Base-by-base conservation (phyloP, 2,329 filamentous ascomycete species). In the Aciculosporium take region DNA sequence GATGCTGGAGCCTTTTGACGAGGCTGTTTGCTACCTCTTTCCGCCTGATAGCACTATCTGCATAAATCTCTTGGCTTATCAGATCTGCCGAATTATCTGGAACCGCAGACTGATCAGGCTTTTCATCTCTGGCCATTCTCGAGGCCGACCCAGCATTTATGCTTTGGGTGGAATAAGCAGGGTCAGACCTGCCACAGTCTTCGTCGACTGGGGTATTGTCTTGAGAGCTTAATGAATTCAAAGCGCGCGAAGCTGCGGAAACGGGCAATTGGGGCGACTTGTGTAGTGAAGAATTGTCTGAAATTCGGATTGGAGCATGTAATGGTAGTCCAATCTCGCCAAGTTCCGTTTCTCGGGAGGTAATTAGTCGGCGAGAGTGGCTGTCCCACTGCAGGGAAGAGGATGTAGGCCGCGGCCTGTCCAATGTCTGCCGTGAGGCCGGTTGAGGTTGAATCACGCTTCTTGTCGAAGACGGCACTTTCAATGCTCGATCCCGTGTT, bases 171-270 rank as follows among this genome's bases (percentile, higher is more conserved):
- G 41, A 41, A 3, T 41, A 24, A 4, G 41, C 32, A 8, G 50
- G 47, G 4, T 54, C 53, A 24, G 34, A 35, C 35, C 47, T 48
- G 34, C 40, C 47, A 5, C 44, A 32, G 13, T 44, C 41, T 40
- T 43, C 47, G 7, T 53, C 53, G 17, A 44, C 39, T 30, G 46
- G 28, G 0, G 46, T 29, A 4, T 47, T 35, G 4, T 58, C 56
- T 39, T 56, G 53, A 30, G 49, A 43, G 4, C 52, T 51, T 6
- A 51, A 51, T 8, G 63, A 58, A 32, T 57, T 67, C 5, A 76
- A 48, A 6, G 72, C 72, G 49, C 69, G 76, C 5, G 72, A 73
- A 13, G 72, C 72, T 32, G 72, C 72, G 39, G 68, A 73, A 10
- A 76, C 53, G 6, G 72, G 74, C 3, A 75, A 58, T 2, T 67